Percentiles rank a stretch among this genome's conserved stretches.
These are phyloP conservation scores for Psilocybe sp. DNA, from an alignment of 768 basidiomycete species.

Conservation along the genomic window DNA sequence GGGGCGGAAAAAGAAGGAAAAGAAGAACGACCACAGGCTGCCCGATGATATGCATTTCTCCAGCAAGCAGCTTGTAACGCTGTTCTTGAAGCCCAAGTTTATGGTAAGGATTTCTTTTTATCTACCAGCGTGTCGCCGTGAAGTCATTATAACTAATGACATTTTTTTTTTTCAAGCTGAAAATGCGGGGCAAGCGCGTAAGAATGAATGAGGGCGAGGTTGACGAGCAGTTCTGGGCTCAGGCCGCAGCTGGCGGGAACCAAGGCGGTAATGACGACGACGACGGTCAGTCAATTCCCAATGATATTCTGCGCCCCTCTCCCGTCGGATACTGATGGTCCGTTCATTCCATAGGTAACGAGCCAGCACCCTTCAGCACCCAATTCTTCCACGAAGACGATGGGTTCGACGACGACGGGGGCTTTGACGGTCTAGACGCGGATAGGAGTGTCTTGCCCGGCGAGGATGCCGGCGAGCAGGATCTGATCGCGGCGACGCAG, in stretches of 20 bases:
- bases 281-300: conserved; percentile 57
- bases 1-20: conserved; percentile 59
- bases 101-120: conserved; percentile 51
- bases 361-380: conserved; percentile 82
- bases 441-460: conserved; percentile 28
- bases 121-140: background rate
- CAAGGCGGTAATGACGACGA: conserved; percentile 41
- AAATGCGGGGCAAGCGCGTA: conserved; percentile 78
- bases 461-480: conserved; percentile 74
- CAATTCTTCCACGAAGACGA: conserved; percentile 98
- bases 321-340: background rate
- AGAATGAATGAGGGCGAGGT: conserved; percentile 74
- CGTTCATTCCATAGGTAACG: conserved; percentile 32
- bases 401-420: conserved; percentile 60
- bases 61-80: conserved; percentile 80
- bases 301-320: background rate
- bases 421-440: conserved; percentile 42
- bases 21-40: conserved; percentile 71
- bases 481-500: conserved; percentile 82
- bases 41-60: conserved; percentile 99
- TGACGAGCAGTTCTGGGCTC: conserved; percentile 97
- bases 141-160: background rate
- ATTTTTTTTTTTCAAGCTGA: conserved; percentile 56
- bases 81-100: conserved; percentile 97
- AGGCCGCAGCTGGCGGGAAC: conserved; percentile 78